Percentiles rank a stretch among this genome's conserved stretches.
phyloP scores from a whole-genome alignment of 169 alveolate species.

The Pseudocohnilembus persalinus region DNA sequence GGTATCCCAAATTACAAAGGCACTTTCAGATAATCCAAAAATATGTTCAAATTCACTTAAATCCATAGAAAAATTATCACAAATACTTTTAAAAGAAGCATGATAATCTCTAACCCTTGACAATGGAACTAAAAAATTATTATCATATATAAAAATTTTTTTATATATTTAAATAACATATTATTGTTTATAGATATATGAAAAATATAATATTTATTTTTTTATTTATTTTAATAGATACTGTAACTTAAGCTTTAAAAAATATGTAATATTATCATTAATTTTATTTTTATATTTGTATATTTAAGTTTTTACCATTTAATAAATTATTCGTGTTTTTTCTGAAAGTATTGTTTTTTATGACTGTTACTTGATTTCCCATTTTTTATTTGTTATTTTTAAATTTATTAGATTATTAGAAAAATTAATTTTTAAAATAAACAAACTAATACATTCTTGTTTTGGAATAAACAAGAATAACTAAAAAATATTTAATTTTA shows the following conservation, averaged over 20 bases:
- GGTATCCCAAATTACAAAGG: constrained; percentile 75
- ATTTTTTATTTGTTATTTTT: no score
- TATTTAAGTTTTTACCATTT: constrained; percentile 10
- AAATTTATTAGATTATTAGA: no score
- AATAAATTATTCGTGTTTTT: constrained; percentile 36
- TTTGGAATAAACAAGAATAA: no score
- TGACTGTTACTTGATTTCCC: constrained; percentile 11
- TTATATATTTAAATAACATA: neutral
- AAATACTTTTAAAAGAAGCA: constrained; percentile 71
- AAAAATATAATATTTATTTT: neutral
- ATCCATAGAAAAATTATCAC: constrained; percentile 70
- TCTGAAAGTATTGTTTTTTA: constrained; percentile 24
- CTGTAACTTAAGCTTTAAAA: neutral
- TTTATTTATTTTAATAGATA: neutral
- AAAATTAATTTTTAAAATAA: no score
- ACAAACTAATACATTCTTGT: no score
- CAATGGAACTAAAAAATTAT: constrained; percentile 40
- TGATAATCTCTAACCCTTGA: constrained; percentile 73
- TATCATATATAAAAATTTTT: neutral
- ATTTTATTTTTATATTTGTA: neutral
- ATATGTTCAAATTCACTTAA: constrained; percentile 75
- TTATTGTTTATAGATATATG: no score
- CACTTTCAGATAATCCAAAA: constrained; percentile 68
- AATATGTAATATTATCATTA: neutral
- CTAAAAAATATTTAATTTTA: no score